Base-by-base conservation (phyloP, 345 rosid genomes). In the Conringia planisiliqua region DNA sequence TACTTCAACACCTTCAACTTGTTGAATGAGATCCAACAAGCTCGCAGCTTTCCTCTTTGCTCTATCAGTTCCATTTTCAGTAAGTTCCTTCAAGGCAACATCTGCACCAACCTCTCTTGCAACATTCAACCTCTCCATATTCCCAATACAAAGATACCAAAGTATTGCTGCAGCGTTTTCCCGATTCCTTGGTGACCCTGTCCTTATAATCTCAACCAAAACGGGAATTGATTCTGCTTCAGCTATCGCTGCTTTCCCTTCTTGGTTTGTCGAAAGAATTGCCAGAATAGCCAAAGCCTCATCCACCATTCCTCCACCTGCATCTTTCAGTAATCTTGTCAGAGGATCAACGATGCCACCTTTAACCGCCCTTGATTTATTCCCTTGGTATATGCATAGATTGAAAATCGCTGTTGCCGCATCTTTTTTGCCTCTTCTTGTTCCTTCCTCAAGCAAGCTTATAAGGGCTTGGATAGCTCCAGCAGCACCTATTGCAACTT, bases 381-480 rank as follows among this genome's bases (percentile, higher is more conserved):
- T 95, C 33, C 99, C 99, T 70, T 95, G 99, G 79, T 95, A 92
- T 77, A 95, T 92, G 16, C 90, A 86, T 10, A 95, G 88, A 73
- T 95, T 95, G 78, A 95, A 95, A 20, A 92, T 90, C 4, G 99
- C 97, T n/a, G 97, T 92, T 29, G 97, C 97, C 11, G 99, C 99
- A 59, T 95, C 97, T 71, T 92, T 95, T 76, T 95, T 95, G 56
- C 97, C 99, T 84, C 98, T 79, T 11, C 96, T 89, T 50, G 99
- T 85, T 65, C 97, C 99, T 42, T 95, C 93, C 10, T 93, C 81
- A 7, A 95, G 91, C 76, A 95, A 74, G 44, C 78, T 86, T 80
- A 95, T 88, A 35, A 95, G 96, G 10, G 96, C 98, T 7, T 97
- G 94, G 79, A 95, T 80, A 3, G 99, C 99, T 42, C 97, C 99